Evolutionary conservation across 2,329 filamentous ascomycete species (phyloP), one percentile per base, ranked within the genome.

Genomic region (Dactylella cylindrospora): DNA sequence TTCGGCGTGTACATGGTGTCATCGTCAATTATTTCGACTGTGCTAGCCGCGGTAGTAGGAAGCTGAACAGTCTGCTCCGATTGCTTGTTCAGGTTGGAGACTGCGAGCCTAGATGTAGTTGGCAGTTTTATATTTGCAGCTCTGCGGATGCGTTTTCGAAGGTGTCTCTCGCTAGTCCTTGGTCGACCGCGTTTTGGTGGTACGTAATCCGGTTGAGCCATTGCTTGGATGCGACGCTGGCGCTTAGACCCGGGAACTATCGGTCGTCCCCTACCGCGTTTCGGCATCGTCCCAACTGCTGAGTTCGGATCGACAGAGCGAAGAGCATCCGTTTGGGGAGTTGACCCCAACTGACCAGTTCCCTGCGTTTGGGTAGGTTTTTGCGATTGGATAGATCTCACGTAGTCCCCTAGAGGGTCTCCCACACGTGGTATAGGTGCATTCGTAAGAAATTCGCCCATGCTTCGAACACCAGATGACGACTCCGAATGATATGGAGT

Each of bases 211-310:
- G 57, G 57, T n/a, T 62, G 35, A 8, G 57, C 41, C 57, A 62
- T 62, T 7, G 57, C 57, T 8, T 50, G 49, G 15, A 62, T 54
- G 12, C 57, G 57, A 19, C 43, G 23, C 45, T 62, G 57, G 7
- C 57, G 57, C 17, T 54, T 54, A 3, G 57, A 62, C 9, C 57
- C 57, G 5, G 57, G 57, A 15, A 62, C 57, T n/a, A 62, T 62
- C 19, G 57, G 57, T 8, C 57, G 45, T 4, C 57, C 57, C 23
- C 57, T 49, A 8, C 57, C 49, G 23, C 49, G 36, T 40, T 62
- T 62, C n/a, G 20, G 36, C 36, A 23, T 22, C 20, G 36, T 12
- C 3, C 5, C 36, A 6, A 19, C 13, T 3, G 3, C 10, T n/a
- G 10, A 5, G 3, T 33, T 12, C 31, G 5, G 12, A 12, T 12